Conservation (phyloP, 371 early-diverging fungal species). For the Phascolomyces articulosus region DNA sequence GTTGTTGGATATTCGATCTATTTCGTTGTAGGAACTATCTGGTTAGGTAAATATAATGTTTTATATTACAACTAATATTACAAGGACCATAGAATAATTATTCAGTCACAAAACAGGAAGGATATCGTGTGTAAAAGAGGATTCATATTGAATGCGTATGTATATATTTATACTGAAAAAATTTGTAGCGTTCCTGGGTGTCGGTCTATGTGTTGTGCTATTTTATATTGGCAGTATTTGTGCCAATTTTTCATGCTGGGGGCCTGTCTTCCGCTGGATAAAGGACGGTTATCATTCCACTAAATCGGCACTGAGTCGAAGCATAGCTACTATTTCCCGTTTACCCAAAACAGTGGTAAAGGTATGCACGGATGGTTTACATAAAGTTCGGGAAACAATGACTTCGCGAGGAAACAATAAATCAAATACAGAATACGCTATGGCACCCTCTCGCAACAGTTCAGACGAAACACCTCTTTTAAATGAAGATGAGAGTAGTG, state of each 20-base stretch:
- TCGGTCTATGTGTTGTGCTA: neutral
- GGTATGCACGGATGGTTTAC: neutral
- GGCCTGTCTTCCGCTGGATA: neutral
- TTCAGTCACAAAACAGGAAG: no score
- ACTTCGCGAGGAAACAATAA: neutral
- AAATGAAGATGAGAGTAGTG: neutral
- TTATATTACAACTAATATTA: neutral
- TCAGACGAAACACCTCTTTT: neutral
- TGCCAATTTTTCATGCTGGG: neutral
- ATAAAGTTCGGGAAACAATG: neutral
- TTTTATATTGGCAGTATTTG: neutral
- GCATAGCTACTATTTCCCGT: neutral
- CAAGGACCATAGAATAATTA: no score
- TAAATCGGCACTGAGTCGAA: no score
- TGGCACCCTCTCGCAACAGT: neutral
- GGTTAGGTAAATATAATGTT: neutral
- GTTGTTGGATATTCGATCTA: neutral
- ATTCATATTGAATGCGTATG: no score
- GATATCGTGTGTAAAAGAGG: no score
- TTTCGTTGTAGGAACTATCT: neutral
- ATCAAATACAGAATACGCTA: neutral
- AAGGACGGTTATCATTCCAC: no score
- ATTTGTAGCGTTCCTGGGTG: neutral
- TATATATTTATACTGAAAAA: no score
- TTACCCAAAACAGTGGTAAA: neutral